Evolutionary conservation across 2,329 filamentous ascomycete species (phyloP), one percentile per base, ranked within the genome.

Genomic region (Pezicula radicicola): DNA sequence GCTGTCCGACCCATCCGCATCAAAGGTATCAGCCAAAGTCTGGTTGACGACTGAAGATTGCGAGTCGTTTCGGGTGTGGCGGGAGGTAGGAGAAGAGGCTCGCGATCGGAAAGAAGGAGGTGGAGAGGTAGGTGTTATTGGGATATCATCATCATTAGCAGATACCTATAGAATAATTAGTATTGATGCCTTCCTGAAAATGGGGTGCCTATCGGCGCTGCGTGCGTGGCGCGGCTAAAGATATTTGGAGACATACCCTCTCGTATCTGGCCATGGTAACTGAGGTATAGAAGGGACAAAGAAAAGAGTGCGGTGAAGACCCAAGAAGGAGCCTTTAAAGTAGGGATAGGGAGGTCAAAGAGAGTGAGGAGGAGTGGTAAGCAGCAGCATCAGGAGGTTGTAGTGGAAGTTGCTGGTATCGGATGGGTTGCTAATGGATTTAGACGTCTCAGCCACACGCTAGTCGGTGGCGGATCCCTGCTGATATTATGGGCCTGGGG

Each of bases 11-110:
- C 86, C 88, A 60, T 88, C 88, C 64, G 88, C 84, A 67, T 91
- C 93, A 69, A 99, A 99, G 1, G 94, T 91, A 67, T 97, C 93
- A 61, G 89, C 90, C 13, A 99, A 80, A n/a, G 89, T 87, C 55
- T 88, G 79, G 63, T 96, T 85, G 55, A 91, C 87, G 53, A 18
- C 21, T 81, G 55, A 60, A 71, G 73, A 50, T 69, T 66, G 51
- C 75, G 69, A 37, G 76, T 55, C 28, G 12, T 10, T 33, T 33
- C 30, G 30, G 21, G 75, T 59, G 53, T 77, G 70, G 56, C 76
- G 72, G 48, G 77, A 75, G 8, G 63, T 68, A 62, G 77, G 80
- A 35, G 89, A 92, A 2, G 91, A 91, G 30, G 87, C 79, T 66
- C 89, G 84, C 44, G 92, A 97, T 68, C 85, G 90, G 71, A 97